Evolutionary conservation across 2,329 filamentous ascomycete genomes (phyloP), one percentile per base, ranked within the genome.

Genomic region (Fusarium nanum): DNA sequence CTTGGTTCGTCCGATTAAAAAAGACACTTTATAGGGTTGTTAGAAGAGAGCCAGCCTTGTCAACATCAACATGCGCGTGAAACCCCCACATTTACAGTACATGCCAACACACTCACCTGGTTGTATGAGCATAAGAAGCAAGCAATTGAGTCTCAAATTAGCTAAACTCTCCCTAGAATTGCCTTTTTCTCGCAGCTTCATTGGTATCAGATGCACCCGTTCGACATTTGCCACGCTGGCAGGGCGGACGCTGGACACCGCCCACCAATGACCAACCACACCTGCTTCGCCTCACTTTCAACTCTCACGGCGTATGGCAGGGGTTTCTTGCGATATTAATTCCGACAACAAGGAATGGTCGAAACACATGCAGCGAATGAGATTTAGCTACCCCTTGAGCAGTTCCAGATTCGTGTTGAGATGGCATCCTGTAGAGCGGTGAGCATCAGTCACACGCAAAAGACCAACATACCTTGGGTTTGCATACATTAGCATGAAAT

Each of bases 231-330:
- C 73, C 73, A 76, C 73, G 73, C 73, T 75, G 72, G 73, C 73
- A 74, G 69, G 73, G 73, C 73, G 73, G 71, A 68, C 63, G 58
- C 46, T 67, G 61, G 59, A 59, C 53, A 44, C 64, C 64, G 60
- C 60, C 72, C 73, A 58, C 72, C 73, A 75, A 76, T 76, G 58
- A 54, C 60, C 59, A 69, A 71, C 71, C 64, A 67, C 68, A 66
- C 73, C 70, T 65, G 73, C 60, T 68, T 75, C 73, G 73, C 73
- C 73, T 75, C 73, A 75, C 73, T 75, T 75, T 75, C 70, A 68
- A 69, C 60, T 45, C 59, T 58, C 59, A 67, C 68, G 70, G 58
- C 60, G 67, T 67, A 72, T 73, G 68, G 64, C 73, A 71, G 66
- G 72, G 73, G 65, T 75, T 68, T 58, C 32, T 60, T 71, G 62